phyloP scores from a whole-genome alignment of 2,329 filamentous ascomycete genomes.

The Cordyceps tenuipes region DNA sequence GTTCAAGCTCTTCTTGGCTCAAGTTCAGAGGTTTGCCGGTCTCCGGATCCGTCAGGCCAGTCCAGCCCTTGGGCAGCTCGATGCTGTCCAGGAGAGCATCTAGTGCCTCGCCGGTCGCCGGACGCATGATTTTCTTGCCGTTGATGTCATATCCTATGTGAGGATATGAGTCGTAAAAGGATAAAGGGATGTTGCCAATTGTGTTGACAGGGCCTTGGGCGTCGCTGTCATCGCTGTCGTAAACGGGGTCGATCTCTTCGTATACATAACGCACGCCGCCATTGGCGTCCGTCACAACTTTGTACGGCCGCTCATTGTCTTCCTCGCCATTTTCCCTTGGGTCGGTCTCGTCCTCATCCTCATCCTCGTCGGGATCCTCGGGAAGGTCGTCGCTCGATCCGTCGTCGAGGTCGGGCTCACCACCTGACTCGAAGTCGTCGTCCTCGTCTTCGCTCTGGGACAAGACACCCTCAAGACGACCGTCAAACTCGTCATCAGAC shows the following conservation, averaged over 20 bases:
- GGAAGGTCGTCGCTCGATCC: conserved; percentile 24
- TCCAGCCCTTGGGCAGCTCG: conserved; percentile 95
- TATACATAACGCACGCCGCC: conserved; percentile 88
- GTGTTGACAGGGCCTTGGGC: conserved; percentile 74
- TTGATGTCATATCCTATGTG: conserved; percentile 99
- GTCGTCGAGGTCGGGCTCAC: conserved; percentile 30
- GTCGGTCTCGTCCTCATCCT: conserved; percentile 22
- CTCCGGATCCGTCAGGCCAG: conserved; percentile 83
- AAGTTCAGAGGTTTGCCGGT: conserved; percentile 90
- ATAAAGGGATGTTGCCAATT: conserved; percentile 87
- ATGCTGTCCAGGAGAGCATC: conserved; percentile 94
- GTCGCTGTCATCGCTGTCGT: conserved; percentile 93
- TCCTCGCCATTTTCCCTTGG: conserved; percentile 25
- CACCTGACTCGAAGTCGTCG: conserved; percentile 29
- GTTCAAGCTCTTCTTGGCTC: conserved; percentile 77
- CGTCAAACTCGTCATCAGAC: conserved; percentile 56
- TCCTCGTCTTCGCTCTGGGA: conserved; percentile 48
- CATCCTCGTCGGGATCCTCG: conserved; percentile 21
- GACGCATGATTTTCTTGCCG: conserved; percentile 94
- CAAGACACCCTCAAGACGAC: conserved; percentile 45
- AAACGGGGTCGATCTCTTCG: conserved; percentile 84
- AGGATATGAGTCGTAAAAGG: conserved; percentile 95
- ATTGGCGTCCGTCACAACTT: conserved; percentile 71
- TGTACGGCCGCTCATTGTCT: conserved; percentile 39
- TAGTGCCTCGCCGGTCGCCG: conserved; percentile 84